Conservation (phyloP, 768 basidiomycete species). For the Boletus vermiculosoides region DNA sequence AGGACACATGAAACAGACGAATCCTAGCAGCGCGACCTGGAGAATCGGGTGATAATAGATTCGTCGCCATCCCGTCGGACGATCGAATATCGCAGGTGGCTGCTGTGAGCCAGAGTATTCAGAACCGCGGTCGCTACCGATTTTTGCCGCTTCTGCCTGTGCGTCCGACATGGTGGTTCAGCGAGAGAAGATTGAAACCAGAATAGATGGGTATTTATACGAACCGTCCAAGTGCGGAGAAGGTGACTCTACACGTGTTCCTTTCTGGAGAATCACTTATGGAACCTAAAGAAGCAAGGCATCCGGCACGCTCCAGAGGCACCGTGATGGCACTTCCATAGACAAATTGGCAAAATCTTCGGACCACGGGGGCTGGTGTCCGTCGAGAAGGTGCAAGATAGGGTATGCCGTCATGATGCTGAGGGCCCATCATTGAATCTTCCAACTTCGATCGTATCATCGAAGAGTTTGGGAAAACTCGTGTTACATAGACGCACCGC, state of each 20-base stretch:
- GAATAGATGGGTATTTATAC: constrained; percentile 2
- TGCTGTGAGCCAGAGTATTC: constrained; percentile 21
- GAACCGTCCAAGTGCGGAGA: not conserved
- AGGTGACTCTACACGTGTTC: not conserved
- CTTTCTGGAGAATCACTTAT: not conserved
- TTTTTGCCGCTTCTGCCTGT: constrained; percentile 18
- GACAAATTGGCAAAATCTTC: not conserved
- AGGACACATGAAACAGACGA: constrained; percentile 58
- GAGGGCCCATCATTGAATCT: not conserved
- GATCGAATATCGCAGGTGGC: constrained; percentile 37
- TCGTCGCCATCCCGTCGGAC: constrained; percentile 51
- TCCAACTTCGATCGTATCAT: no score
- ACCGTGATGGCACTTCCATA: not conserved
- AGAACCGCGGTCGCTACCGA: constrained; percentile 13
- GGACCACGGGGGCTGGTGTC: not conserved
- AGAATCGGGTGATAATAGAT: constrained; percentile 51
- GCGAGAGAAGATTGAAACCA: not conserved
- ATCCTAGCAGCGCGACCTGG: constrained; percentile 54
- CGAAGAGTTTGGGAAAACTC: not conserved
- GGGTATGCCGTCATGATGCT: not conserved
- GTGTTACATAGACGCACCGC: not conserved
- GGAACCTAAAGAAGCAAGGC: not conserved
- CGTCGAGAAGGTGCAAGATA: not conserved
- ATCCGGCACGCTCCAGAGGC: not conserved
- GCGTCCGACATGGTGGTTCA: constrained; percentile 22